Percentiles rank a stretch among this genome's conserved stretches.
Conservation (phyloP, 208 protist species). For the Leptomonas pyrrhocoris region DNA sequence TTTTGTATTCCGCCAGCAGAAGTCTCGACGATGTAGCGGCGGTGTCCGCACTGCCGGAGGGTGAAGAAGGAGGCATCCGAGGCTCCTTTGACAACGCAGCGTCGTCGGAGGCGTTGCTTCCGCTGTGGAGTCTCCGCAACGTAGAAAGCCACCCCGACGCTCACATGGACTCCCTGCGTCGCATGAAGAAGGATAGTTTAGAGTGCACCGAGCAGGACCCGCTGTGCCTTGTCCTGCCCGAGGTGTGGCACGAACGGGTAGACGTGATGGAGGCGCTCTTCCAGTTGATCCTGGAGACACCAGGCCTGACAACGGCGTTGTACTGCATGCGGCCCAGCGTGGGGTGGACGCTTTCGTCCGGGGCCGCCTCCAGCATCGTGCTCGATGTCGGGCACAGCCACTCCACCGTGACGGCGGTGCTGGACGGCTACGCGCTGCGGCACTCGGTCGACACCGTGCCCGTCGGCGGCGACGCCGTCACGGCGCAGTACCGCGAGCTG, state of each 20-base stretch:
- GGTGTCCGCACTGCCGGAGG: neutral
- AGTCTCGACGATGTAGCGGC: slow-evolving; percentile 7
- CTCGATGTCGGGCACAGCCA: slow-evolving; percentile 82
- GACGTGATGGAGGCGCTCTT: slow-evolving; percentile 67
- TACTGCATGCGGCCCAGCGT: slow-evolving; percentile 84
- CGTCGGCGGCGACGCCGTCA: slow-evolving; percentile 66
- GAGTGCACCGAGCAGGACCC: slow-evolving; percentile 54
- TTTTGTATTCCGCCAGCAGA: slow-evolving; percentile 36
- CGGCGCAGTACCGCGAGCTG: slow-evolving; percentile 43
- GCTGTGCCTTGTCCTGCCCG: slow-evolving; percentile 79
- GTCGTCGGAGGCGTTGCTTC: slow-evolving; percentile 21
- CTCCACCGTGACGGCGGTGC: slow-evolving; percentile 69
- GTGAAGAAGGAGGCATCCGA: neutral
- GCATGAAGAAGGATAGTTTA: slow-evolving; percentile 54
- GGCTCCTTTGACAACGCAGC: neutral
- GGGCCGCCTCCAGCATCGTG: slow-evolving; percentile 69
- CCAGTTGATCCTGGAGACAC: slow-evolving; percentile 60
- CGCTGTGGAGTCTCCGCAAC: slow-evolving; percentile 64
- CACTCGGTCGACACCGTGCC: slow-evolving; percentile 49
- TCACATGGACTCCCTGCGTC: slow-evolving; percentile 56
- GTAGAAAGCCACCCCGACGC: slow-evolving; percentile 41
- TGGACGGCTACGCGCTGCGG: slow-evolving; percentile 83
- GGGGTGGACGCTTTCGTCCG: slow-evolving; percentile 68
- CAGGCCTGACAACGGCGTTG: slow-evolving; percentile 49
- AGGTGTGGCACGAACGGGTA: slow-evolving; percentile 71